Base-by-base conservation (phyloP, 2,329 filamentous ascomycete genomes). In the Penicillium oxalicum region DNA sequence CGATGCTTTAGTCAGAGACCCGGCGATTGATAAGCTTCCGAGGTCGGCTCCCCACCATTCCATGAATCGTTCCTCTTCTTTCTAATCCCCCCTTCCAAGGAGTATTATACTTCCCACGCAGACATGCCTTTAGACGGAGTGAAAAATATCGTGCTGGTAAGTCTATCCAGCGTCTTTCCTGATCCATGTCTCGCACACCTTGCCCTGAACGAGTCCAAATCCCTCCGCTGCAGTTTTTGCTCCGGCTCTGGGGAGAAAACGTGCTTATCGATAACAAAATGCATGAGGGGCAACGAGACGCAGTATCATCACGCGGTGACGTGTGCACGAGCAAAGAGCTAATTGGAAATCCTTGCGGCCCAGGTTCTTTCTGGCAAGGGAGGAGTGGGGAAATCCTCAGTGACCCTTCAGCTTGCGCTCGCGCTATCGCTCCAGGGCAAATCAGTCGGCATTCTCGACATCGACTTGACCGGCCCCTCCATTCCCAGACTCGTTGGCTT, bases 331-430 rank as follows among this genome's bases (percentile, higher is more conserved):
- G 18, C 29, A 33, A 9, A 5, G 27, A 8, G 4, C 9, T 24
- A 39, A 12, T 37, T 47, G 52, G 38, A 52, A 29, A 13, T 13
- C 32, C 8, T 7, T 1, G n/a, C n/a, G 18, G 42, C 29, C 12
- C 41, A 81, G 74, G 79, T 91, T 54, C 85, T 98, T 41, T 97
- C 93, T 9, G 93, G 93, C 61, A 98, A 98, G 79, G 93, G 93
- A 64, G 93, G 93, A 60, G 93, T 98, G 18, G 93, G 93, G 50
- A 98, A 98, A 76, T 97, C 91, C 38, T 95, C 90, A 45, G 84
- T 96, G n/a, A 97, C 93, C 0, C 94, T 91, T 1, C 93, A 98
- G 69, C 83, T 98, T 12, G 93, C 93, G 7, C 81, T 98, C 34
- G 90, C 91, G 0, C 82, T 98, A 29, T 85, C 89, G 2, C 79